Evolutionary conservation across 1,284 basidiomycete genomes (phyloP), one percentile per base, ranked within the genome.

Genomic region (Vanrija humicola): DNA sequence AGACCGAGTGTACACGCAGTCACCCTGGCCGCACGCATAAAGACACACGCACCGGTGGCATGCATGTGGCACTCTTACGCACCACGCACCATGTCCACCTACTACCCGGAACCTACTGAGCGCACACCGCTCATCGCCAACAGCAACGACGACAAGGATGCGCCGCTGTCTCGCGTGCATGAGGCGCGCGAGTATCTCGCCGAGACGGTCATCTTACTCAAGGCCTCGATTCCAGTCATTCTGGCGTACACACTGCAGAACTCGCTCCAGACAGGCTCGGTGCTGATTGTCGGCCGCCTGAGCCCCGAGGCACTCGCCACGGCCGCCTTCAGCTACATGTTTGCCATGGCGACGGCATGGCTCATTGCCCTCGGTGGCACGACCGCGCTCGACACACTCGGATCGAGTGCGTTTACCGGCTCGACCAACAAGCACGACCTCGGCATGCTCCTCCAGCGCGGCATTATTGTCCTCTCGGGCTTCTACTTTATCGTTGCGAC

Each of bases 261-360:
- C 48, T 29, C 25, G n/a, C 39, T 50, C 7, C 48, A 50, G 39
- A 50, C 48, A 6, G 48, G 49, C 42, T 50, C 49, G 9, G 49
- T 50, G n/a, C 49, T 50, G 26, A 50, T 50, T 26, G 49, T 50
- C 8, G 49, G 49, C 6, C 49, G 49, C 1, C 29, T 50, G n/a
- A 50, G 49, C 42, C 40, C 49, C 14, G 49, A 50, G 29, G 49
- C 49, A 5, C 28, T 50, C 1, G 49, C 49, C 3, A 50, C 49
- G 2, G 49, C 49, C 6, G 49, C 49, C 3, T 50, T 50, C 15
- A 44, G 42, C 19, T 50, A 50, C 43, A 50, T 50, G 49, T 50
- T 50, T 19, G 49, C 49, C 18, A 50, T 50, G 49, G 49, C 49
- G 9, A 50, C 49, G 7, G 49, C 49, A 19, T 50, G 49, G 49